Evolutionary conservation across 2,329 filamentous ascomycete genomes (phyloP), one percentile per base, ranked within the genome.

Genomic region (Sarocladium kiliense): DNA sequence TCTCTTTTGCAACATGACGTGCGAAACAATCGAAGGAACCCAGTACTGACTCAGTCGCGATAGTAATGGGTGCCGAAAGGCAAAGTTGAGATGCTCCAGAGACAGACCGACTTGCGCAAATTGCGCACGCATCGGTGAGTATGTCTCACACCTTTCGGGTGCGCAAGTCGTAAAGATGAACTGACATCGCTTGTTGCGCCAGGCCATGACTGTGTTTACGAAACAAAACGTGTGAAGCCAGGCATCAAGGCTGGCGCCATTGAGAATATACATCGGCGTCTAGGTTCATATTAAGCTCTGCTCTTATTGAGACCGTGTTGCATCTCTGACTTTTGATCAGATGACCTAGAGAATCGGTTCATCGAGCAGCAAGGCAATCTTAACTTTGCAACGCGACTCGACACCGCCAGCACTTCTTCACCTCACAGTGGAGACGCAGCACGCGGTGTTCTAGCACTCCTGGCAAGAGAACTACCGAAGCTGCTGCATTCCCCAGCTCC

Each of bases 171-270:
- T 34, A 34, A 7, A 34, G 14, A 9, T 34, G 14, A 9, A 7
- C 14, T 7, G 30, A 34, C 30, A 14, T 14, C 14, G 7, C 7
- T 14, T 34, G 9, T 34, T 34, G 7, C 14, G 7, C 14, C n/a
- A 49, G 44, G 44, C 26, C 44, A 49, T 18, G 23, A 30, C 3
- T 49, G 44, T 18, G 12, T 32, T 27, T 49, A 49, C 19, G 44
- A 49, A 49, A 49, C 25, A 32, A 49, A 49, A 30, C 23, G 44
- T n/a, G 44, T 27, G 10, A 49, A 49, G 25, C 44, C 44, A 6
- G 44, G 26, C n/a, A 49, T 49, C 44, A 49, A 49, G 25, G 44
- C 44, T 49, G 44, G 44, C 32, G 44, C 44, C 16, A 49, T 49
- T n/a, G 44, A 49, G 44, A 49, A 32, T 32, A 49, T 49, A 5